These are phyloP conservation scores for Elaeis guineensis DNA, from an alignment of 176 grass and related monocot genomes.

Conservation along the genomic window DNA sequence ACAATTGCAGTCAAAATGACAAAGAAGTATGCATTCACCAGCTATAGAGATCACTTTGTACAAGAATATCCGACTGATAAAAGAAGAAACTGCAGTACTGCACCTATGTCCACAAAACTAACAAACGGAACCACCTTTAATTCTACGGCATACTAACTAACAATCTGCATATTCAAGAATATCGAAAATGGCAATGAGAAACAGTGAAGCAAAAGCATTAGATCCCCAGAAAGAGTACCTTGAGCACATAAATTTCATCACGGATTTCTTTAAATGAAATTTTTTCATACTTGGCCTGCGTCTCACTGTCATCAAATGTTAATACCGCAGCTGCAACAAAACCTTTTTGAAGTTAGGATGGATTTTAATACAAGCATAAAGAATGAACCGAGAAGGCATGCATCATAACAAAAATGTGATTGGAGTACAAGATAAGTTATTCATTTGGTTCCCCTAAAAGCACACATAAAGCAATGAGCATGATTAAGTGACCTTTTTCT, in stretches of 20 bases:
- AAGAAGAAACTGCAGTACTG: too few relatives aligned
- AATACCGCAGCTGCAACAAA: constrained; percentile 44
- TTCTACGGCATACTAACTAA: too few relatives aligned
- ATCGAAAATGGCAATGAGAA: too few relatives aligned
- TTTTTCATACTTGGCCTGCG: constrained; percentile 54
- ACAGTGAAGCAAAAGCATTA: neutral
- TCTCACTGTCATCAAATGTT: constrained; percentile 63
- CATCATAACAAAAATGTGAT: constrained; percentile 4
- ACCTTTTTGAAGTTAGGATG: constrained; percentile 20
- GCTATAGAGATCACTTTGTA: too few relatives aligned
- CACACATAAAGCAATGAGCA: too few relatives aligned
- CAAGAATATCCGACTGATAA: too few relatives aligned
- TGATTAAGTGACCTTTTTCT: constrained; percentile 43
- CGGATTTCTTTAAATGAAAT: constrained; percentile 86
- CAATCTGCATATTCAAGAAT: too few relatives aligned
- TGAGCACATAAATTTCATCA: constrained; percentile 76
- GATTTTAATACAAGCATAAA: neutral
- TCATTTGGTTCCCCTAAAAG: too few relatives aligned
- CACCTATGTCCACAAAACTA: too few relatives aligned
- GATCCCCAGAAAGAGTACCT: constrained; percentile 34
- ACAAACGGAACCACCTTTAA: too few relatives aligned
- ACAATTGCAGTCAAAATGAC: too few relatives aligned
- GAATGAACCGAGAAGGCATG: constrained; percentile 4
- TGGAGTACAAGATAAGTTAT: neutral
- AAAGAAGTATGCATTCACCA: too few relatives aligned